Conservation (phyloP, 2,329 filamentous ascomycete species). For the Cladosporium austrohemisphaericum region DNA sequence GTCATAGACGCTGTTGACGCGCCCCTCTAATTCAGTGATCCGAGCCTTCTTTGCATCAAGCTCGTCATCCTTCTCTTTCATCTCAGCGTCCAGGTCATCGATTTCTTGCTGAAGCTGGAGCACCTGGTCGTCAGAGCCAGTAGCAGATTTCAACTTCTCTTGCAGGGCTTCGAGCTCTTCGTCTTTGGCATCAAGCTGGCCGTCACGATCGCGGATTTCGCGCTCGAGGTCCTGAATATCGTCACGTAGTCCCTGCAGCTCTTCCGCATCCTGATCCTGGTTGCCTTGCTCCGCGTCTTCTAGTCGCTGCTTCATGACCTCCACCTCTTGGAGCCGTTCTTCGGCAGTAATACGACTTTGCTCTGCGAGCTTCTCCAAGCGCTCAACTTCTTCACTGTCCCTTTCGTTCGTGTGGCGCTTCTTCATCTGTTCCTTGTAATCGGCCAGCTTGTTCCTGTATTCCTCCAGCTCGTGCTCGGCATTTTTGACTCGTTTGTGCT, state of each 20-base stretch:
- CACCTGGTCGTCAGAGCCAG: constrained; percentile 44
- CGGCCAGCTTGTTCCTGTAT: constrained; percentile 75
- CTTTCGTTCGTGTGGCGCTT: constrained; percentile 69
- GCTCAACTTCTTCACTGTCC: constrained; percentile 59
- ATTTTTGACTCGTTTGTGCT: constrained; percentile 75
- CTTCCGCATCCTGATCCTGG: constrained; percentile 26
- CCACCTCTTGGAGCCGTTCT: constrained; percentile 42
- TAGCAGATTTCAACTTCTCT: constrained; percentile 37
- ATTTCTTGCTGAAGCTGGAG: constrained; percentile 59
- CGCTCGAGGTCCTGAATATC: constrained; percentile 49
- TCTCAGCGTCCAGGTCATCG: constrained; percentile 46
- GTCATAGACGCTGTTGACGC: constrained; percentile 29
- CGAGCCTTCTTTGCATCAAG: constrained; percentile 29
- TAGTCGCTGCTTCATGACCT: constrained; percentile 39
- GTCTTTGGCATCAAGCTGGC: constrained; percentile 35
- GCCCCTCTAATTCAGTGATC: constrained; percentile 32
- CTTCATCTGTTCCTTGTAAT: constrained; percentile 78
- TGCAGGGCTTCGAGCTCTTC: constrained; percentile 50
- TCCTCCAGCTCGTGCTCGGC: constrained; percentile 84
- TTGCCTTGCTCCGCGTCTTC: constrained; percentile 37
- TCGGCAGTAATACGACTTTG: constrained; percentile 38
- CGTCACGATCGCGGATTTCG: constrained; percentile 49
- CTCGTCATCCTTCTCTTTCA: constrained; percentile 46
- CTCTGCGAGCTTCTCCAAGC: constrained; percentile 43
- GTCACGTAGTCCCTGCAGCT: constrained; percentile 40